These are phyloP conservation scores for Ceriops zippeliana DNA, from an alignment of 345 rosid species.

Conservation along the genomic window DNA sequence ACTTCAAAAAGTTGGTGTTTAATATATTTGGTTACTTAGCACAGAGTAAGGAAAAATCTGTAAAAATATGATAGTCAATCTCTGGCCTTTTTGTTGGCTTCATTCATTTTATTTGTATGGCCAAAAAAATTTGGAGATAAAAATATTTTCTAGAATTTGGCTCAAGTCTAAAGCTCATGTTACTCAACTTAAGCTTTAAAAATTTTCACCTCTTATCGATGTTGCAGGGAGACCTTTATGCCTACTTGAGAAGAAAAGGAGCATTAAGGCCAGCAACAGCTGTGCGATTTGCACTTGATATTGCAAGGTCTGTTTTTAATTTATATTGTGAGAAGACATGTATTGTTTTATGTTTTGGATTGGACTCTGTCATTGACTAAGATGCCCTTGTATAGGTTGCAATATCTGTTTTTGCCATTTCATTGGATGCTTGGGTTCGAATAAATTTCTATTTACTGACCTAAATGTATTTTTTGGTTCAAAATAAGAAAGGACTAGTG, in stretches of 20 bases:
- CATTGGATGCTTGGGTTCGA: no score
- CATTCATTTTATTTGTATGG: background rate
- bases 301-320: slow-evolving; percentile 64
- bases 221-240: slow-evolving; percentile 75
- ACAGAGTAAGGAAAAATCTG: background rate
- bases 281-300: slow-evolving; percentile 82
- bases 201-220: slow-evolving; percentile 1
- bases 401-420: no score
- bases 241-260: slow-evolving; percentile 54
- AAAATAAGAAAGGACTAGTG: no score
- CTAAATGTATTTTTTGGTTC: no score
- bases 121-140: no score
- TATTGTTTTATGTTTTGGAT: background rate
- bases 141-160: background rate
- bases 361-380: background rate
- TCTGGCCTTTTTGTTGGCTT: background rate
- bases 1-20: no score
- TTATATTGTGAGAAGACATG: background rate
- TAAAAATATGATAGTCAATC: background rate
- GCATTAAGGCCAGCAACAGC: slow-evolving; percentile 54
- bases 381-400: background rate
- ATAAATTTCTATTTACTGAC: no score
- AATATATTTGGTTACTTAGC: no score
- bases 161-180: slow-evolving; percentile 3
- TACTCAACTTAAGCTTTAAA: background rate